phyloP scores from a whole-genome alignment of 2,329 filamentous ascomycete species.

The Paraconiothyrium brasiliense region DNA sequence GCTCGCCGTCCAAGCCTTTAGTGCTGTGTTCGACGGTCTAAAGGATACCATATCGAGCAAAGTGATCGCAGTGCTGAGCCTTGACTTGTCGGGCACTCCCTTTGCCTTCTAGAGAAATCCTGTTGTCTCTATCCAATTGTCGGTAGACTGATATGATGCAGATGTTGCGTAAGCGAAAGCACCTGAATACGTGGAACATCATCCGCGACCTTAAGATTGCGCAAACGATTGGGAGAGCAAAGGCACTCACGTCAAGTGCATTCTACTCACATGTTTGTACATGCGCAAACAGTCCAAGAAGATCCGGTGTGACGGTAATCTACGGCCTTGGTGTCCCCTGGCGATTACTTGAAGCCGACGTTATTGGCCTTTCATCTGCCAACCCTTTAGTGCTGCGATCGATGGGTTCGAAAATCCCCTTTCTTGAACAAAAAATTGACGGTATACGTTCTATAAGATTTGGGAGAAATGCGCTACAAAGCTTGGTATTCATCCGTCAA shows the following conservation, averaged over 20 bases:
- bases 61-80: constrained; percentile 19
- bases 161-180: neutral
- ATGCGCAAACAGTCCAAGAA: neutral
- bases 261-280: neutral
- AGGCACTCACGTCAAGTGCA: no score
- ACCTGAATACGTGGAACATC: neutral
- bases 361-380: constrained; percentile 19
- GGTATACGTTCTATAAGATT: neutral
- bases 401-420: constrained; percentile 19
- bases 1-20: constrained; percentile 39
- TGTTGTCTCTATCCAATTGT: neutral
- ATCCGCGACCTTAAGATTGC: neutral
- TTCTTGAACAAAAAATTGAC: constrained; percentile 16
- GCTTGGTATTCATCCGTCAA: neutral
- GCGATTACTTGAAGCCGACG: neutral
- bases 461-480: neutral
- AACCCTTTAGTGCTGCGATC: constrained; percentile 33
- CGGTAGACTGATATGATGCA: neutral
- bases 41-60: constrained; percentile 30
- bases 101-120: neutral
- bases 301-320: neutral
- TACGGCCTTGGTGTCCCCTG: constrained; percentile 9
- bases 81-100: neutral
- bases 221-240: neutral
- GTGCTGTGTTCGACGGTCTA: constrained; percentile 33